Conservation (phyloP, 306 rosid genomes). For the Medicago truncatula region MtrunA17r5.0-ANR NC_053042.1:56025001-56025500, state of each 20-base stretch:
- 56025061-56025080: neutral
- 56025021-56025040: slow-evolving; percentile 61
- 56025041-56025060: slow-evolving; percentile 54
- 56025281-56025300: slow-evolving; percentile 66
- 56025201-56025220: slow-evolving; percentile 56
- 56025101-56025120: neutral
- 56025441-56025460: neutral
- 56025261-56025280: slow-evolving; percentile 89
- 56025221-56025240: slow-evolving; percentile 61
- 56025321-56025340: neutral
- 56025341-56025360: neutral
- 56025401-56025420: neutral
- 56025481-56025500: neutral
- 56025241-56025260: slow-evolving; percentile 74
- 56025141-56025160: neutral
- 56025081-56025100: neutral
- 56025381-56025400: neutral
- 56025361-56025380: no score
- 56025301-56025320: slow-evolving; percentile 51
- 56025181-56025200: slow-evolving; percentile 49
- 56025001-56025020: slow-evolving; percentile 79
- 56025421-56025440: neutral
- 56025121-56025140: neutral
- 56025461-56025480: neutral
- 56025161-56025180: slow-evolving; percentile 75